Conservation (phyloP, 306 rosid genomes). For the Pyrus pyrifolia region DNA sequence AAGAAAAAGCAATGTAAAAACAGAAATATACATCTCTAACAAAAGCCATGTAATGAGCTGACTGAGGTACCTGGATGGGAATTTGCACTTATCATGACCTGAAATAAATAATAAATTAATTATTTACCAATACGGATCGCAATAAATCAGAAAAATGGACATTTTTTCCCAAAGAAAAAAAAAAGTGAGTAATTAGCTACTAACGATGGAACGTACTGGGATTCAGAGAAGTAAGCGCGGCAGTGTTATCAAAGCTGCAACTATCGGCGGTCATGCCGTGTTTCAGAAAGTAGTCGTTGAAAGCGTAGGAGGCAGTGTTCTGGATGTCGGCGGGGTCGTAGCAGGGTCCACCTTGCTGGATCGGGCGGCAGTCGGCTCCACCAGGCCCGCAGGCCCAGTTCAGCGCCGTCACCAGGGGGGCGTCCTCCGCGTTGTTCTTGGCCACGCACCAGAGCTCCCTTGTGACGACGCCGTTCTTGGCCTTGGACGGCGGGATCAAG, state of each 20-base stretch:
- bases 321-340: slow-evolving; percentile 49
- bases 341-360: slow-evolving; percentile 76
- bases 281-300: slow-evolving; percentile 67
- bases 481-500: slow-evolving; percentile 17
- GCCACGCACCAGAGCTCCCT: slow-evolving; percentile 95
- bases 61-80: slow-evolving; percentile 65
- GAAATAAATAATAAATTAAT: slow-evolving; percentile 14
- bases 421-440: slow-evolving; percentile 83
- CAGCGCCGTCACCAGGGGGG: slow-evolving; percentile 58
- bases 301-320: slow-evolving; percentile 72
- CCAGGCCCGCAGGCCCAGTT: slow-evolving; percentile 92
- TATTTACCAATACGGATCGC: too few relatives aligned
- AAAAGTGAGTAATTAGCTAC: not conserved
- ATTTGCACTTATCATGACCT: slow-evolving; percentile 75
- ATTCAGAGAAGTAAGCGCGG: slow-evolving; percentile 70
- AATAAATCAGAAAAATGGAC: not conserved
- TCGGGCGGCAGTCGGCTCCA: slow-evolving; percentile 70
- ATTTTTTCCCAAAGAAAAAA: not conserved
- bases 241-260: slow-evolving; percentile 62
- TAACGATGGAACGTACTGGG: slow-evolving; percentile 47
- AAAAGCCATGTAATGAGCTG: not conserved
- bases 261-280: slow-evolving; percentile 68
- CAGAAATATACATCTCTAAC: not conserved
- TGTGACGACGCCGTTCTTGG: slow-evolving; percentile 19
- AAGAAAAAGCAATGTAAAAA: not conserved